Evolutionary conservation across 139 green algal genomes (phyloP), one percentile per base, ranked within the genome.

Genomic region (Chlamydomonas sp.): DNA sequence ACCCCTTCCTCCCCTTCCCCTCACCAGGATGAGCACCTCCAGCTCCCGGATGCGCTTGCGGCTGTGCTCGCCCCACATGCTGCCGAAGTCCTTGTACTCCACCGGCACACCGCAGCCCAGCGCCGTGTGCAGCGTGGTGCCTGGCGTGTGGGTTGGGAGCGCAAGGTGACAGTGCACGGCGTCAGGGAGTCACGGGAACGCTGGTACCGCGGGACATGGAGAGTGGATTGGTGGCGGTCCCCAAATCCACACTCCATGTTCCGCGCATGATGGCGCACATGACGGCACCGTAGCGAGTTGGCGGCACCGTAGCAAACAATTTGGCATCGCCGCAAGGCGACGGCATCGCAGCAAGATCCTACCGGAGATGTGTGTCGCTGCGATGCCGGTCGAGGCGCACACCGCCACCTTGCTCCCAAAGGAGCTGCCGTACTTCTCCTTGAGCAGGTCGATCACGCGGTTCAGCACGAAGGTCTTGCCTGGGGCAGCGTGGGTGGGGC

Each of bases 391-490:
- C 60, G 92, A 84, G 0, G 94, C 93, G 62, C 84, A 91, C 14
- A 95, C 79, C 2, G 92, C 94, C 71, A 97, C 93, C 7, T 64
- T 76, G 15, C 2, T 8, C 61, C 71, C 71, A 77, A 93, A 94
- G 1, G 94, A 88, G 1, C 68, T 31, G 3, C 80, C 89, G 68
- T 93, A 94, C 58, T 77, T 82, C 20, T 84, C 15, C 18, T 74
- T 75, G 74, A 95, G 89, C 58, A 88, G 60, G 14, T 86, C 74
- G 9, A 95, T 89, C 72, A 95, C 90, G 60, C 82, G 80, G 72
- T 89, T 94, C 5, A 96, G 91, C 18, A 96, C 85, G 88, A 95
- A 96, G 0, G 91, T 94, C 89, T 97, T 97, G 69, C 94, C 95
- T 83, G 87, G 0, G 69, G 57, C 68, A 14, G 66, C 9, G 63